Conservation (phyloP, 2,329 filamentous ascomycete species). For the Zelopaecilomyces penicillatus region DNA sequence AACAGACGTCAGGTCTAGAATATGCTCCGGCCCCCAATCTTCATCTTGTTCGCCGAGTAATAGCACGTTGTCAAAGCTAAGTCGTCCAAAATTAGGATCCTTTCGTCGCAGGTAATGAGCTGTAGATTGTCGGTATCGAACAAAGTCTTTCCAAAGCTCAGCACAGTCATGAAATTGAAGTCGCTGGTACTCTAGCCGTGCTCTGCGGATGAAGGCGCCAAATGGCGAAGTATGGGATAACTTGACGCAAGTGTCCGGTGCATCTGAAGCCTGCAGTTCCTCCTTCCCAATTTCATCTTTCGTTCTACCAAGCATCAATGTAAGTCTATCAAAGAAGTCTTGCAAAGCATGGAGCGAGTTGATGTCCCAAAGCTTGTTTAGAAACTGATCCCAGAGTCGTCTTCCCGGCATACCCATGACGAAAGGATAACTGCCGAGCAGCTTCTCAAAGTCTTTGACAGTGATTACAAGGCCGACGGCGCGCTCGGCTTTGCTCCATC, state of each 20-base stretch:
- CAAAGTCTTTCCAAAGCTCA: constrained; percentile 74
- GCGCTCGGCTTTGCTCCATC: constrained; percentile 42
- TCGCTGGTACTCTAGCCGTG: constrained; percentile 69
- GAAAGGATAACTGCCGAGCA: constrained; percentile 45
- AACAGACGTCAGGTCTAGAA: constrained; percentile 37
- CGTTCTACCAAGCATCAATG: constrained; percentile 50
- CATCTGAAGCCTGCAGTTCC: constrained; percentile 38
- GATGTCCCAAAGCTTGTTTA: constrained; percentile 74
- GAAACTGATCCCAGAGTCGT: constrained; percentile 79
- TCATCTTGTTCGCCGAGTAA: constrained; percentile 38
- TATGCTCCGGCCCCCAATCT: constrained; percentile 35
- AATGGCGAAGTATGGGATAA: constrained; percentile 69
- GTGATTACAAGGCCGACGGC: constrained; percentile 45
- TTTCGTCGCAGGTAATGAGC: constrained; percentile 56
- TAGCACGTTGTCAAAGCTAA: constrained; percentile 51
- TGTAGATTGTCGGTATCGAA: constrained; percentile 71
- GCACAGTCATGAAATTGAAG: constrained; percentile 73
- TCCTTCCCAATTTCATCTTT: constrained; percentile 47
- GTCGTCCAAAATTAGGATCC: constrained; percentile 47
- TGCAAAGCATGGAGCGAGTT: constrained; percentile 76
- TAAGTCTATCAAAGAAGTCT: constrained; percentile 59
- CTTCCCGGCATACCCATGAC: constrained; percentile 59
- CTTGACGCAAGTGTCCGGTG: constrained; percentile 41
- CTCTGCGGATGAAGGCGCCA: constrained; percentile 69
- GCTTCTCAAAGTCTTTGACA: constrained; percentile 50